Conservation (phyloP, 192 early-diverging fungal species). For the Coemansia sp. region DNA sequence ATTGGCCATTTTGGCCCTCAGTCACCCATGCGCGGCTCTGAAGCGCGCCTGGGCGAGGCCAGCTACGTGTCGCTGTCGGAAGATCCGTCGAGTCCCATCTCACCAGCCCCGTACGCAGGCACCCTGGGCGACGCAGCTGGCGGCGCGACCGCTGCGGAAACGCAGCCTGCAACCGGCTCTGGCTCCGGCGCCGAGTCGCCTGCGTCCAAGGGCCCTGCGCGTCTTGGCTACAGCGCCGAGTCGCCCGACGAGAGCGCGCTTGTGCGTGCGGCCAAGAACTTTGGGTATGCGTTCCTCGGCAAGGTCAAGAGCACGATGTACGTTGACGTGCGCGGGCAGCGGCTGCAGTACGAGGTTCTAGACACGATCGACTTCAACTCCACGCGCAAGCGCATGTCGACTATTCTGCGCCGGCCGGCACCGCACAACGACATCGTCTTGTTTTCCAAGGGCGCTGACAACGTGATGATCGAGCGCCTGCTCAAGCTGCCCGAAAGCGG, state of each 20-base stretch:
- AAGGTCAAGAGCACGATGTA: constrained; percentile 56
- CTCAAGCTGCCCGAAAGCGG: constrained; percentile 17
- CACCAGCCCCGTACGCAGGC: background rate
- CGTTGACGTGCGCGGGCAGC: constrained; percentile 68
- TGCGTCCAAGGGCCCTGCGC: constrained; percentile 20
- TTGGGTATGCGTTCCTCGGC: constrained; percentile 72
- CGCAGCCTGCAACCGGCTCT: background rate
- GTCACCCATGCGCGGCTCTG: constrained; percentile 12
- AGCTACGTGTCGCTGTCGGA: constrained; percentile 8
- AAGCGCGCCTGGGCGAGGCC: background rate
- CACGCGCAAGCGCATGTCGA: constrained; percentile 93
- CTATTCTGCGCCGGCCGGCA: constrained; percentile 71
- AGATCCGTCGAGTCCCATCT: background rate
- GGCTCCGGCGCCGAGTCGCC: constrained; percentile 1
- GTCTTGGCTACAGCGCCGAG: constrained; percentile 54
- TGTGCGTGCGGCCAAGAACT: constrained; percentile 73
- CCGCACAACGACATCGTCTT: constrained; percentile 78
- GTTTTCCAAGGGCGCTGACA: constrained; percentile 94
- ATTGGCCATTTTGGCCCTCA: constrained; percentile 3
- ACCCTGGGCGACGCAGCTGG: background rate
- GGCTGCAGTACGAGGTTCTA: constrained; percentile 70
- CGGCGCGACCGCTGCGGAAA: background rate
- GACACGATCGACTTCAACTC: constrained; percentile 93
- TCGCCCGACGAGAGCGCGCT: constrained; percentile 83
- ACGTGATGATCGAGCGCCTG: constrained; percentile 83